Conservation (phyloP, 176 grass and related monocot species). For the bread wheat (Triticum aestivum) region IWGSC_CS_RefSeq_v2.1 NC_057813.1:417559149-417559648, state of each 20-base stretch:
- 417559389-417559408: background rate
- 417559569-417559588: background rate
- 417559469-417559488: slow-evolving; percentile 42
- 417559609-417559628: background rate
- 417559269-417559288: background rate
- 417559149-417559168: no score
- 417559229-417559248: no score
- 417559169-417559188: no score
- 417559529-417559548: background rate
- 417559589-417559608: background rate
- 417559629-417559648: background rate
- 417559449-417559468: slow-evolving; percentile 5
- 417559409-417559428: slow-evolving; percentile 17
- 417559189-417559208: no score
- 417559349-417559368: slow-evolving; percentile 13
- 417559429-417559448: background rate
- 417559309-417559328: background rate
- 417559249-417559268: background rate
- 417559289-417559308: background rate
- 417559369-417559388: background rate
- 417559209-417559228: no score
- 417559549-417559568: background rate
- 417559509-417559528: background rate
- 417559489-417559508: slow-evolving; percentile 1
- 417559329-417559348: slow-evolving; percentile 51